Evolutionary conservation across 2,329 filamentous ascomycete genomes (phyloP).

Genomic region (Botryotinia globosa): DNA sequence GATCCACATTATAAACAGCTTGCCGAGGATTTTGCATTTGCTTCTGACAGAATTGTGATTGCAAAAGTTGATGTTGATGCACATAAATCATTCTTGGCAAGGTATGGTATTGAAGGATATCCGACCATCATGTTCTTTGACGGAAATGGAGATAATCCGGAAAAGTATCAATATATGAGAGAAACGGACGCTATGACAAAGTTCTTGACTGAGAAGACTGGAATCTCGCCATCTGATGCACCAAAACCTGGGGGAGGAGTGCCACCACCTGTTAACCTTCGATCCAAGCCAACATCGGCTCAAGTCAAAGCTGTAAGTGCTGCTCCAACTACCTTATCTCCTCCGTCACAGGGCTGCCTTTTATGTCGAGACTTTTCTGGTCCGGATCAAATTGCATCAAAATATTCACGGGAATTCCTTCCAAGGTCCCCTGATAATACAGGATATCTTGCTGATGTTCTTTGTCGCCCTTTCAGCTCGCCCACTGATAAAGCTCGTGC

Average conservation of each 20-base stretch:
- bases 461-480: conserved; percentile 78
- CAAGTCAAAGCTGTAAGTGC: conserved; percentile 48
- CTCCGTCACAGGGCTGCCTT: conserved; percentile 57
- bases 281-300: conserved; percentile 39
- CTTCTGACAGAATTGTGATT: conserved; percentile 74
- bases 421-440: conserved; percentile 60
- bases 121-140: conserved; percentile 94
- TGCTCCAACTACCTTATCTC: conserved; percentile 28
- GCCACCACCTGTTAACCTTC: conserved; percentile 36
- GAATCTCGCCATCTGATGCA: conserved; percentile 29
- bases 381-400: conserved; percentile 74
- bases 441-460: conserved; percentile 70
- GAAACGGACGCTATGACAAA: conserved; percentile 28
- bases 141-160: conserved; percentile 27
- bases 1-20: conserved; percentile 85
- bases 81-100: conserved; percentile 69
- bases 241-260: conserved; percentile 25
- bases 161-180: conserved; percentile 27
- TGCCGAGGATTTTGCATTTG: conserved; percentile 68
- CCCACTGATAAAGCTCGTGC: conserved; percentile 86
- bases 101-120: conserved; percentile 64
- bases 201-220: conserved; percentile 33
- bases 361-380: conserved; percentile 84
- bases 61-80: conserved; percentile 92
- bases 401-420: conserved; percentile 69